Evolutionary conservation across 192 early-diverging fungal genomes (phyloP), one percentile per base, ranked within the genome.

Genomic region (Coemansia pectinata): DNA sequence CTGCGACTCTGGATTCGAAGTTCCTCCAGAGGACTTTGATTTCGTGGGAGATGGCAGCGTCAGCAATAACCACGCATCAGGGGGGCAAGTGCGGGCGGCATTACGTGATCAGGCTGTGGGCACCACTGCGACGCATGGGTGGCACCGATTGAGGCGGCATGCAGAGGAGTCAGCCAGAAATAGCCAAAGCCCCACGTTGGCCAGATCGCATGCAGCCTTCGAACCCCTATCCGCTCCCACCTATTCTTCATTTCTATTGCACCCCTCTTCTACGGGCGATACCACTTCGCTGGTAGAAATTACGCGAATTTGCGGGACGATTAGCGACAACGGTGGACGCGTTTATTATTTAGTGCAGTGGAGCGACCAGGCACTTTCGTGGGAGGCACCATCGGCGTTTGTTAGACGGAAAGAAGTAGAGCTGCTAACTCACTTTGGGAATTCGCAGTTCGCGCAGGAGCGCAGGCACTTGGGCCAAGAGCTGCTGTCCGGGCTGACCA

Each of bases 331-430:
- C 14, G 41, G 65, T 0, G 77, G 77, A 3, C 36, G 44, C 21
- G 41, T 71, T 11, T 79, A 53, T 25, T 79, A 74, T 25, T 27
- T 79, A 59, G 50, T 65, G 14, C 38, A 63, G 61, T 79, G 77
- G 77, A 70, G 65, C 11, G 77, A 79, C 52, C 47, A 48, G 8
- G 62, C 15, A 3, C 14, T 55, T 5, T 65, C 77, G 2, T 79
- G 77, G 77, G 77, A 79, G 39, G 4, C 14, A 15, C 69, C 69
- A 2, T 10, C 17, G 0, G 62, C 53, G 21, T 79, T 68, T 29
- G 53, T 39, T 40, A 2, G 17, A n/a, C 36, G 34, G 21, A 12
- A 58, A 6, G 55, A 29, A 7, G 12, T 63, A 19, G 47, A 19
- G 21, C 40, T 74, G 12, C 61, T 79, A 7, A 31, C 31, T 5